Evolutionary conservation across 371 early-diverging fungal species (phyloP).

Genomic region (Mucor racemosus): DNA sequence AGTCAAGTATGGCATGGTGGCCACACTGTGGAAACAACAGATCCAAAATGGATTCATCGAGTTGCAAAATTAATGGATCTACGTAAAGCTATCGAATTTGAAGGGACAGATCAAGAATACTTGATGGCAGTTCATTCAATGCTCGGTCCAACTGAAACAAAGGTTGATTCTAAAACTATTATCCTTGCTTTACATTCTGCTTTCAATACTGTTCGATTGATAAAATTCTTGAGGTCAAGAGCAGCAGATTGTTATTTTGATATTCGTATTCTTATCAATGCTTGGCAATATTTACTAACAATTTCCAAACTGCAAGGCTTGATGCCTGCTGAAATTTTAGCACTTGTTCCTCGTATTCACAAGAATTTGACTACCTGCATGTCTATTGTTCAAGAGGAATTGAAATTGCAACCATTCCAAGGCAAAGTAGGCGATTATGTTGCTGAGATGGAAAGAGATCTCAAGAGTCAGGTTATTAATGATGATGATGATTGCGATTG

Average conservation of each 20-base stretch:
- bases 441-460: slow-evolving; percentile 25
- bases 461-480: slow-evolving; percentile 15
- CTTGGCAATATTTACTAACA: slow-evolving; percentile 28
- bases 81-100: slow-evolving; percentile 24
- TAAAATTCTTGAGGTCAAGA: slow-evolving; percentile 26
- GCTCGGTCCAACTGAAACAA: neutral
- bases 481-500: slow-evolving; percentile 33
- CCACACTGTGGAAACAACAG: neutral
- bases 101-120: slow-evolving; percentile 35
- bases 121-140: slow-evolving; percentile 15
- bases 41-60: slow-evolving; percentile 27
- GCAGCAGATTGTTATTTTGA: slow-evolving; percentile 36
- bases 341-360: slow-evolving; percentile 23
- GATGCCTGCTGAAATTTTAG: slow-evolving; percentile 12
- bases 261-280: slow-evolving; percentile 32
- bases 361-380: slow-evolving; percentile 16
- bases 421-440: slow-evolving; percentile 28
- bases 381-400: slow-evolving; percentile 23
- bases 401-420: slow-evolving; percentile 29
- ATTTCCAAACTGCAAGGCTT: slow-evolving; percentile 18
- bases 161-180: slow-evolving; percentile 11
- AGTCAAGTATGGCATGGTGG: slow-evolving; percentile 19
- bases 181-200: slow-evolving; percentile 24
- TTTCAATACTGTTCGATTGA: slow-evolving; percentile 26
- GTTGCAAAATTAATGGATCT: slow-evolving; percentile 29